Base-by-base conservation (phyloP, 352 stramenopile species). In the Globisporangium echinulatum region DNA sequence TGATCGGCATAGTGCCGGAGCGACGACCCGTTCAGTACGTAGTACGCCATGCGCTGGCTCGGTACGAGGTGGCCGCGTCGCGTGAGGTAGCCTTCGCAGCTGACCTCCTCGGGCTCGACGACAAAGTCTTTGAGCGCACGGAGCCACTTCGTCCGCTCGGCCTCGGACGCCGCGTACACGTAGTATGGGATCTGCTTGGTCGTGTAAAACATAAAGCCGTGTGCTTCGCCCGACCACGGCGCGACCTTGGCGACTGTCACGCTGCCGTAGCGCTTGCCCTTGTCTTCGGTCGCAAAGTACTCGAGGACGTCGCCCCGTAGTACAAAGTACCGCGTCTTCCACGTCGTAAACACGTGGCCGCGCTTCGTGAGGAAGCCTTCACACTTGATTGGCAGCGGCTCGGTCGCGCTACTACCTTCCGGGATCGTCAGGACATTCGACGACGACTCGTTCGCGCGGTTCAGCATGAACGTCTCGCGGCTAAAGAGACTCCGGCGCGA, bases 131-230 rank as follows among this genome's bases (percentile, higher is more conserved):
- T 87, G 17, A 96, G 59, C 44, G 85, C 87, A 52, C 85, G 79
- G 49, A 96, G 58, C 87, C 87, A 96, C 53, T 82, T 88, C 40
- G 74, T 74, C 0, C 84, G 72, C 60, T 96, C 85, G 5, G 62
- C 65, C 50, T 94, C 86, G 3, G 85, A 93, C 37, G 83, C 81
- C 9, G 87, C 87, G 63, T 94, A 96, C 44, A 96, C 87, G 52
- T 94, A 96, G 67, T 94, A 96, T 7, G 87, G 83, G 11, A 94
- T 88, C 66, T 94, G 85, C 67, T 96, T 94, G 42, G 76, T 84
- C 33, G 87, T 96, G 68, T 92, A 92, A 52, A 96, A 96, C 87
- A 94, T 96, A 61, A 96, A 96, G 37, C 85, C 85, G 51, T 94
- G 85, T 7, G 87, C 68, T 68, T 94, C 86, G 14, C 86, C 84